Evolutionary conservation across 1,284 basidiomycete species (phyloP).

Genomic region (Stygiomarasmius scandens): DNA sequence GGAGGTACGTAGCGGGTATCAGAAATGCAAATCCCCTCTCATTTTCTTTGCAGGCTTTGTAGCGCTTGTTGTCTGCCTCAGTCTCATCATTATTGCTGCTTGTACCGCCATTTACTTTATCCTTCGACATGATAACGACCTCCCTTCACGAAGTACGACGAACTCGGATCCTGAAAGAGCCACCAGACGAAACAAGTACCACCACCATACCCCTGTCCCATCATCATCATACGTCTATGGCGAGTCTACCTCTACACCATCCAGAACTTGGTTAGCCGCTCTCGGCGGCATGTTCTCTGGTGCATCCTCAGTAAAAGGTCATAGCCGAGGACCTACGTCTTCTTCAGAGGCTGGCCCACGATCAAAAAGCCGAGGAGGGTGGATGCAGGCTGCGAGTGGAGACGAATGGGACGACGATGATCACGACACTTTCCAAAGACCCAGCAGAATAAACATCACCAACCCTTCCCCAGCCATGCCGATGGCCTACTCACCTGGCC

Average conservation of each 20-base stretch:
- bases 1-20: not conserved
- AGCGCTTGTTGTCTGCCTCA: conserved; percentile 45
- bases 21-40: too few relatives aligned
- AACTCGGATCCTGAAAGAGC: conserved; percentile 30
- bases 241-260: conserved; percentile 8
- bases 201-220: conserved; percentile 6
- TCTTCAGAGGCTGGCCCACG: conserved; percentile 11
- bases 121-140: conserved; percentile 27
- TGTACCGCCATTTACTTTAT: conserved; percentile 46
- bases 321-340: conserved; percentile 14
- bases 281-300: conserved; percentile 5
- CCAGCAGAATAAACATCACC: too few relatives aligned
- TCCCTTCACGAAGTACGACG: not conserved
- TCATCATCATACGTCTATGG: conserved; percentile 2
- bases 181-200: conserved; percentile 24
- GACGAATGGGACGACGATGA: conserved; percentile 78
- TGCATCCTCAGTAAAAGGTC: not conserved
- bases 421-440: too few relatives aligned
- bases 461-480: not conserved
- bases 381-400: conserved; percentile 42
- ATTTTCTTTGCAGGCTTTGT: conserved; percentile 43
- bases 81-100: conserved; percentile 45
- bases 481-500: not conserved
- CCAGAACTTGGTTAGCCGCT: conserved; percentile 1
- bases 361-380: conserved; percentile 36